phyloP scores from a whole-genome alignment of 495 filamentous ascomycete species.

The Xylaria nigripes region DNA sequence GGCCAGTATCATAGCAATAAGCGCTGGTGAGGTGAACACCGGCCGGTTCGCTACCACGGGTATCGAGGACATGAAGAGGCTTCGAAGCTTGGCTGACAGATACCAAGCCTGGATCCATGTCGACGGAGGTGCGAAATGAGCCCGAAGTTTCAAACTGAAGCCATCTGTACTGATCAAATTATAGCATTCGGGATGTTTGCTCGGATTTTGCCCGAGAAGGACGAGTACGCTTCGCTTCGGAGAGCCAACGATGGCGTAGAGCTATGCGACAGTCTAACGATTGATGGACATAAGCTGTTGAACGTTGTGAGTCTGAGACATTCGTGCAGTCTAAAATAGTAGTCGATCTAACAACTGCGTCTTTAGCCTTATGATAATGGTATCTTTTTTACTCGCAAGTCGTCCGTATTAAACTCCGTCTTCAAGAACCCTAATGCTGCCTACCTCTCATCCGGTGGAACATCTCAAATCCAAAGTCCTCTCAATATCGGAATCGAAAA shows the following conservation, averaged over 20 bases:
- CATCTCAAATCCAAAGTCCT: slow-evolving; percentile 59
- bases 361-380: slow-evolving; percentile 79
- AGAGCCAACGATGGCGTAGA: slow-evolving; percentile 59
- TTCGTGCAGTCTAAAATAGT: not conserved
- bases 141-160: not conserved
- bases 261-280: slow-evolving; percentile 75
- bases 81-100: slow-evolving; percentile 62
- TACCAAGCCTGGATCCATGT: slow-evolving; percentile 85
- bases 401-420: slow-evolving; percentile 47
- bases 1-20: slow-evolving; percentile 68
- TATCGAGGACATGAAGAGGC: slow-evolving; percentile 48
- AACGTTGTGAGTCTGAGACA: slow-evolving; percentile 59
- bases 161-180: slow-evolving; percentile 4
- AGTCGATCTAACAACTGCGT: slow-evolving; percentile 1
- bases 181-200: slow-evolving; percentile 79
- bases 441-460: slow-evolving; percentile 52
- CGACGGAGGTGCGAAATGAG: slow-evolving; percentile 53
- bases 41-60: slow-evolving; percentile 66
- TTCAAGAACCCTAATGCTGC: slow-evolving; percentile 83
- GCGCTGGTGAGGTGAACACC: slow-evolving; percentile 86
- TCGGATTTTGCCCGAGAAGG: slow-evolving; percentile 50
- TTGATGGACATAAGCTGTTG: slow-evolving; percentile 85
- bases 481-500: slow-evolving; percentile 88
- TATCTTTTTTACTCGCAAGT: slow-evolving; percentile 70
- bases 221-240: slow-evolving; percentile 52